Conservation (phyloP, 179 eudicot species). For the Carnegiea gigantea region DNA sequence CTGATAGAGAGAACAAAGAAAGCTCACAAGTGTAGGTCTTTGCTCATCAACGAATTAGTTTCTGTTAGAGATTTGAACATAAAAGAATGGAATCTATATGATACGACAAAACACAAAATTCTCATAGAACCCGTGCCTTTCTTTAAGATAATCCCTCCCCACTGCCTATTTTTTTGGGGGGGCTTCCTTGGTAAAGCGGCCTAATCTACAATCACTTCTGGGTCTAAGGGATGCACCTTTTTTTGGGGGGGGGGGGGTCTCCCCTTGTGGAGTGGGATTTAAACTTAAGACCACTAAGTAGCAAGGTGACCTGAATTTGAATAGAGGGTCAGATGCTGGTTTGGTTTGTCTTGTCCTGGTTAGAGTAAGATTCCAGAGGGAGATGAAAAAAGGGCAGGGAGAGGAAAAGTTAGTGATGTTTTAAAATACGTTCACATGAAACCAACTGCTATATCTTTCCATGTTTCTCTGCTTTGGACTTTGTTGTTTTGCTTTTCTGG, state of each 20-base stretch:
- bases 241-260: background rate
- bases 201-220: background rate
- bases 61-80: too few species aligned
- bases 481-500: slow-evolving; percentile 5
- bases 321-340: background rate
- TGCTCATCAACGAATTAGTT: too few species aligned
- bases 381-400: background rate
- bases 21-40: background rate
- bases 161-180: background rate
- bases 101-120: background rate
- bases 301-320: background rate
- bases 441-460: background rate
- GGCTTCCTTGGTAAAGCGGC: background rate
- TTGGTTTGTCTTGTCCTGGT: background rate
- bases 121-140: background rate
- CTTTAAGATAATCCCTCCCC: background rate
- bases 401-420: background rate
- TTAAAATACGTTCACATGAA: background rate
- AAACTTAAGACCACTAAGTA: background rate
- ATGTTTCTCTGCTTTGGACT: background rate
- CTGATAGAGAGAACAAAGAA: background rate
- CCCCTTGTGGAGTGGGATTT: background rate
- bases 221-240: background rate
- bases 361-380: background rate
- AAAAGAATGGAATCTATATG: too few species aligned